A percentile compares a stretch with the other conserved stretches of the same genome.
Evolutionary conservation across 352 stramenopile genomes (phyloP).

Genomic region (Thalassiosira mediterranea): DNA sequence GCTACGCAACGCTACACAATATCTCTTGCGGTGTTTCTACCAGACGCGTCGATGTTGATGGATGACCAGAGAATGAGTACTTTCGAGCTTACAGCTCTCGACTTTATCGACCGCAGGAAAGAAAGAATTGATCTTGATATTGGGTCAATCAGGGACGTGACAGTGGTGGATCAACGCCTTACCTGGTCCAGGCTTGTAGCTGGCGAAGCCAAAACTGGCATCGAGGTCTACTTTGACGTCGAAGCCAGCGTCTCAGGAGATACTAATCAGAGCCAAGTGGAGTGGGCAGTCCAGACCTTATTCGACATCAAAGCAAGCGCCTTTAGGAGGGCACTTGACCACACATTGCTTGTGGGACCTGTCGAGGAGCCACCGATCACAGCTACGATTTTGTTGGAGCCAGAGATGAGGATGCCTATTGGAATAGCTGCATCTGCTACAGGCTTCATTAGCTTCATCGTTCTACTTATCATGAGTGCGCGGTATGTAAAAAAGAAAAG

Average conservation of each 20-base stretch:
- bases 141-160: slow-evolving; percentile 21
- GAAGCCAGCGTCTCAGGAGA: slow-evolving; percentile 9
- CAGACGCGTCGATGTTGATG: slow-evolving; percentile 1
- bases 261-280: slow-evolving; percentile 3
- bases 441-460: slow-evolving; percentile 7
- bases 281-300: slow-evolving; percentile 6
- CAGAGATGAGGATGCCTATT: neutral
- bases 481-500: neutral
- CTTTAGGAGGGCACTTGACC: slow-evolving; percentile 5
- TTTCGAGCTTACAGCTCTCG: slow-evolving; percentile 13
- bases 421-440: neutral
- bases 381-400: too few relatives aligned
- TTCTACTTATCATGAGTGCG: neutral
- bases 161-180: slow-evolving; percentile 18
- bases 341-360: neutral
- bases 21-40: slow-evolving; percentile 20
- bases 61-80: slow-evolving; percentile 9
- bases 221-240: slow-evolving; percentile 26
- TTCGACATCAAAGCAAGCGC: slow-evolving; percentile 9
- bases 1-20: too few relatives aligned
- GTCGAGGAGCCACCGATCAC: too few relatives aligned
- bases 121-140: slow-evolving; percentile 6
- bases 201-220: neutral
- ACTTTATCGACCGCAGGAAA: slow-evolving; percentile 15
- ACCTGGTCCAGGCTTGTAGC: slow-evolving; percentile 18